Percentiles rank a stretch among this genome's conserved stretches.
Conservation (phyloP, 805 yeast genomes). For the Ogataea haglerorum region DNA sequence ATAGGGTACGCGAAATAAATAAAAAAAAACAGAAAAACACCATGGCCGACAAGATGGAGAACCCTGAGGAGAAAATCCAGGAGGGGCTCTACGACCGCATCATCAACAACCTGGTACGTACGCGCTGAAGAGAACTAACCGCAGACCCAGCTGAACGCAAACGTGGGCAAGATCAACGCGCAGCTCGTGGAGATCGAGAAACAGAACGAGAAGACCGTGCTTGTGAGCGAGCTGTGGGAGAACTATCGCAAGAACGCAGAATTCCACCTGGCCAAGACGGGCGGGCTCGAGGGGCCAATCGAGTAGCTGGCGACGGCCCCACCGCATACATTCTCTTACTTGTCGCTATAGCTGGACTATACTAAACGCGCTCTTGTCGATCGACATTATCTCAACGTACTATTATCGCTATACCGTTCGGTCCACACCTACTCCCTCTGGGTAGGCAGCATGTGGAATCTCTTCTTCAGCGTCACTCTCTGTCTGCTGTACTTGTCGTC, state of each 20-base stretch:
- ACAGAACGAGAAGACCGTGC: constrained; percentile 65
- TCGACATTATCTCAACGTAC: constrained; percentile 2
- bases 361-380: neutral
- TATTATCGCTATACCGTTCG: neutral
- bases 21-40: constrained; percentile 5
- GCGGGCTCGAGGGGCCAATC: constrained; percentile 43
- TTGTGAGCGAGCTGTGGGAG: constrained; percentile 76
- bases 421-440: constrained; percentile 40
- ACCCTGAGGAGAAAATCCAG: constrained; percentile 83
- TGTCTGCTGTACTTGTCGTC: constrained; percentile 99
- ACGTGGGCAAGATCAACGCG: constrained; percentile 61
- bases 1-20: constrained; percentile 6
- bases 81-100: constrained; percentile 71
- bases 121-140: constrained; percentile 8
- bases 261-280: constrained; percentile 65
- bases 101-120: constrained; percentile 68
- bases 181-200: constrained; percentile 59
- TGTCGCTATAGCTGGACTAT: too few relatives aligned
- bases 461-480: constrained; percentile 96
- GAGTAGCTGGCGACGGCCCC: constrained; percentile 3
- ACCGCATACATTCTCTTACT: too few relatives aligned
- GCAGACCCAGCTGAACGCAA: constrained; percentile 68
- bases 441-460: constrained; percentile 85
- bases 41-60: constrained; percentile 52
- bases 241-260: constrained; percentile 68